These are phyloP conservation scores for Phytophthora cryptogea DNA, from an alignment of 352 stramenopile species.

Conservation along the genomic window DNA sequence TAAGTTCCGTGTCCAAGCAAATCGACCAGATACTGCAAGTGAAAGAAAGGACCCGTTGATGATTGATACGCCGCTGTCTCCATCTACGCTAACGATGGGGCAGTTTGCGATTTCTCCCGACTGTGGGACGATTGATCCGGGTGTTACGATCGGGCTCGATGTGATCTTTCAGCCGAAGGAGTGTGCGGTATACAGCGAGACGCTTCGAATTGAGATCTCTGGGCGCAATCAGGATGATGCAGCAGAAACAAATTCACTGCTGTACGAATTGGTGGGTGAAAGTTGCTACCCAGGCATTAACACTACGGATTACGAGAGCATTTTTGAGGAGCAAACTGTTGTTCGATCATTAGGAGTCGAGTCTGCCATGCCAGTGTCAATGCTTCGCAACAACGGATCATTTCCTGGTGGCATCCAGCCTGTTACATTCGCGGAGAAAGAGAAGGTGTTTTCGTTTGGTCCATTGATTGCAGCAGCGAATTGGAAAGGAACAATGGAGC, in stretches of 20 bases:
- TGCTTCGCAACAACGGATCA: constrained; percentile 16
- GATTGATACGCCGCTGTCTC: constrained; percentile 46
- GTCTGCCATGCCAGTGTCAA: constrained; percentile 11
- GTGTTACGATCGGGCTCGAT: constrained; percentile 67
- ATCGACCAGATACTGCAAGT: constrained; percentile 1
- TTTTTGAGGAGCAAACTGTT: constrained; percentile 96
- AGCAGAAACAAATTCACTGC: constrained; percentile 43
- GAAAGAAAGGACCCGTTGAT: constrained; percentile 23
- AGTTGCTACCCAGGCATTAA: constrained; percentile 94
- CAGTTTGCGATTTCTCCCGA: constrained; percentile 86
- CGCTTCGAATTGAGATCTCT: constrained; percentile 74
- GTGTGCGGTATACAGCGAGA: constrained; percentile 71
- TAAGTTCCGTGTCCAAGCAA: constrained; percentile 72
- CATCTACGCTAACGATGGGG: constrained; percentile 52
- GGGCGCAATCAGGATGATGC: constrained; percentile 63
- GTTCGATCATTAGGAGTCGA: constrained; percentile 74
- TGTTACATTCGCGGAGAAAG: constrained; percentile 83
- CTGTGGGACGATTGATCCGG: constrained; percentile 84
- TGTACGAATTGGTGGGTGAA: constrained; percentile 92
- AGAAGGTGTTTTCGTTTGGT: constrained; percentile 90
- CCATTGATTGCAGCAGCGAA: constrained; percentile 69
- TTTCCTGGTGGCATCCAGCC: constrained; percentile 48
- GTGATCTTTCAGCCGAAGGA: constrained; percentile 86
- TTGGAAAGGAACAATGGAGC: constrained; percentile 84
- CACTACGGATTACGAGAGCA: constrained; percentile 84